These are phyloP conservation scores for Monosporascus sp. DNA, from an alignment of 2,329 filamentous ascomycete genomes.

Conservation along the genomic window DNA sequence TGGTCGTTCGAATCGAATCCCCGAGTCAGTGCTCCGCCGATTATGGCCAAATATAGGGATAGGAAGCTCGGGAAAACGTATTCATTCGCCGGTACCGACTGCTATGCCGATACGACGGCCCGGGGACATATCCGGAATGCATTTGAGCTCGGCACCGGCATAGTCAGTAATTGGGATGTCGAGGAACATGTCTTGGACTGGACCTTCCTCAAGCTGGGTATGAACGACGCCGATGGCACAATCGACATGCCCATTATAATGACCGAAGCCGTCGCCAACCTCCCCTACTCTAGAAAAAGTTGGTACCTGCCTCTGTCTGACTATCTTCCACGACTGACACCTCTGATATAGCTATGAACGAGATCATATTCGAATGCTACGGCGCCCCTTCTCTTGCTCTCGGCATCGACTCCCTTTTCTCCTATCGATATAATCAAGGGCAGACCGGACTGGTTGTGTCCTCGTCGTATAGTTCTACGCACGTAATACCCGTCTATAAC, in stretches of 20 bases:
- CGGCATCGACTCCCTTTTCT: constrained; percentile 95
- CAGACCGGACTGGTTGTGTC: constrained; percentile 83
- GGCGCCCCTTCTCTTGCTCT: constrained; percentile 83
- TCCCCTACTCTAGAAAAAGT: constrained; percentile 86
- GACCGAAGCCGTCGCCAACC: constrained; percentile 90
- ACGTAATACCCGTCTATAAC: constrained; percentile 89
- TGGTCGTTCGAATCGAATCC: constrained; percentile 92
- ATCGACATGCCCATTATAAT: constrained; percentile 87
- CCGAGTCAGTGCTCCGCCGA: constrained; percentile 73
- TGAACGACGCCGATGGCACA: constrained; percentile 67
- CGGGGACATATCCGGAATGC: constrained; percentile 84
- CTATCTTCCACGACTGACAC: constrained; percentile 1
- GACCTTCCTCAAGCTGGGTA: constrained; percentile 85
- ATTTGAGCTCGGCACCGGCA: constrained; percentile 84
- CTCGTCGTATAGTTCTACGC: constrained; percentile 88
- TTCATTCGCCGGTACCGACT: constrained; percentile 86
- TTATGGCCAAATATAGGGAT: constrained; percentile 93
- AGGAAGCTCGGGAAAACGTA: constrained; percentile 89
- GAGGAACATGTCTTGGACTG: constrained; percentile 95
- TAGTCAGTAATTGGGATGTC: constrained; percentile 96
- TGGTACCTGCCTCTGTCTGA: constrained; percentile 28
- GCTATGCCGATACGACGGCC: constrained; percentile 90
- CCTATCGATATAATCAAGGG: constrained; percentile 87
- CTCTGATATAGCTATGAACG: constrained; percentile 71
- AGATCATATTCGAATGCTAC: constrained; percentile 96